Percentiles rank a stretch among this genome's conserved stretches.
These are phyloP conservation scores for Dinochytrium kinnereticum DNA, from an alignment of 371 early-diverging fungal species.

Conservation along the genomic window DNA sequence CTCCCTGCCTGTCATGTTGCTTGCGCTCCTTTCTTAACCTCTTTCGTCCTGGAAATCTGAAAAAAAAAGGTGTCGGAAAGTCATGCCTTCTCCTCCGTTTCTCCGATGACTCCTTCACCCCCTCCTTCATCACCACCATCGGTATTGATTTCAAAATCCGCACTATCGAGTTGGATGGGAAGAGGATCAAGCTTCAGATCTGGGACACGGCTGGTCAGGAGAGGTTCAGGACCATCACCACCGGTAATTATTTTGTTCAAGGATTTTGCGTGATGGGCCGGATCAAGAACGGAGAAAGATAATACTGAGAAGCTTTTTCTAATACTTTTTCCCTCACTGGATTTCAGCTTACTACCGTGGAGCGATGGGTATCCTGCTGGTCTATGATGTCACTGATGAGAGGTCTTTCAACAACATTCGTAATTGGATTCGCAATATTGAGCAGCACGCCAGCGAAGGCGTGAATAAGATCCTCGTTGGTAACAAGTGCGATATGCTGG, in stretches of 20 bases:
- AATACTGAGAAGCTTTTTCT: background rate
- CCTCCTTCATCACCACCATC: conserved; percentile 98
- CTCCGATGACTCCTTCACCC: conserved; percentile 98
- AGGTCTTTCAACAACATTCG: conserved; percentile 87
- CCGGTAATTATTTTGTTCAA: too few relatives aligned
- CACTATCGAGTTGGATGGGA: conserved; percentile 97
- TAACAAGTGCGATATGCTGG: conserved; percentile 98
- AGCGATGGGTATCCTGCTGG: conserved; percentile 98
- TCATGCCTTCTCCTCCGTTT: conserved; percentile 97
- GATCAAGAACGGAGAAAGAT: too few relatives aligned
- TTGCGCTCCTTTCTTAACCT: too few relatives aligned
- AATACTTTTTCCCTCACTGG: conserved; percentile 4
- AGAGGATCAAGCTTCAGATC: conserved; percentile 98
- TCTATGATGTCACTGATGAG: conserved; percentile 98
- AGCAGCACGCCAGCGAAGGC: conserved; percentile 92
- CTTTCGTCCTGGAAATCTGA: too few relatives aligned
- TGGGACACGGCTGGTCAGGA: conserved; percentile 99
- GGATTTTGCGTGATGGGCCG: too few relatives aligned
- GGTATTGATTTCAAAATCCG: conserved; percentile 99
- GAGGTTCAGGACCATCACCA: conserved; percentile 98
- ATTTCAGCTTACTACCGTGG: conserved; percentile 94
- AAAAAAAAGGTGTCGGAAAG: conserved; percentile 89
- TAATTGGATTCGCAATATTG: conserved; percentile 98
- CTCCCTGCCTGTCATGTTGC: too few relatives aligned
- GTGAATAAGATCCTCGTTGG: conserved; percentile 98